A percentile compares a stretch with the other conserved stretches of the same genome.
These are phyloP conservation scores for Strobilomyces dryophilus DNA, from an alignment of 768 basidiomycete genomes.

Conservation along the genomic window DNA sequence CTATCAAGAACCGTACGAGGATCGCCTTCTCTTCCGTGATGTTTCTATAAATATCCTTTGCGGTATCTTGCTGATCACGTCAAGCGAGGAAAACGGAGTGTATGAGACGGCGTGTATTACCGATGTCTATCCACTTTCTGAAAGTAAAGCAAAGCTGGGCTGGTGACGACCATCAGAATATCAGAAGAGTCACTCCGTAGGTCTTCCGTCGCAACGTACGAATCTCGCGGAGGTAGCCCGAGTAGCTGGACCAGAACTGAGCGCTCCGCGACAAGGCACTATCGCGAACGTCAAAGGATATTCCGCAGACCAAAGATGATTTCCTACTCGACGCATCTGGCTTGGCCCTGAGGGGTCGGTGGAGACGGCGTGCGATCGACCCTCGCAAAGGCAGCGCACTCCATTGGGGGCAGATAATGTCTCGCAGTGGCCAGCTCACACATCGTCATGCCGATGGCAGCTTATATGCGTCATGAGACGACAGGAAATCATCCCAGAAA, in stretches of 20 bases:
- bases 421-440: constrained; percentile 76
- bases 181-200: constrained; percentile 10
- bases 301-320: not conserved
- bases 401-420: constrained; percentile 62
- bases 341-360: constrained; percentile 28
- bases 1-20: constrained; percentile 43
- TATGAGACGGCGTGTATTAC: constrained; percentile 32
- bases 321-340: constrained; percentile 51
- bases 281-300: constrained; percentile 1
- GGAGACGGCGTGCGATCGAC: constrained; percentile 1
- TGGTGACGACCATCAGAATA: constrained; percentile 28
- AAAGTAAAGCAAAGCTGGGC: constrained; percentile 77
- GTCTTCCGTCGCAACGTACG: constrained; percentile 44
- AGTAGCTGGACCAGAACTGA: constrained; percentile 84
- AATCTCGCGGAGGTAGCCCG: constrained; percentile 76
- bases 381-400: constrained; percentile 41
- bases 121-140: constrained; percentile 70
- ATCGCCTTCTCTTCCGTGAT: constrained; percentile 54
- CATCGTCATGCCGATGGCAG: constrained; percentile 72
- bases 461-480: constrained; percentile 37
- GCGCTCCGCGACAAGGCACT: constrained; percentile 75
- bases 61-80: constrained; percentile 42
- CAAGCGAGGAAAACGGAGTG: constrained; percentile 9
- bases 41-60: constrained; percentile 65
- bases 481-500: not conserved